phyloP scores from a whole-genome alignment of 2,329 filamentous ascomycete genomes.

The Cladosporium sp. region DNA sequence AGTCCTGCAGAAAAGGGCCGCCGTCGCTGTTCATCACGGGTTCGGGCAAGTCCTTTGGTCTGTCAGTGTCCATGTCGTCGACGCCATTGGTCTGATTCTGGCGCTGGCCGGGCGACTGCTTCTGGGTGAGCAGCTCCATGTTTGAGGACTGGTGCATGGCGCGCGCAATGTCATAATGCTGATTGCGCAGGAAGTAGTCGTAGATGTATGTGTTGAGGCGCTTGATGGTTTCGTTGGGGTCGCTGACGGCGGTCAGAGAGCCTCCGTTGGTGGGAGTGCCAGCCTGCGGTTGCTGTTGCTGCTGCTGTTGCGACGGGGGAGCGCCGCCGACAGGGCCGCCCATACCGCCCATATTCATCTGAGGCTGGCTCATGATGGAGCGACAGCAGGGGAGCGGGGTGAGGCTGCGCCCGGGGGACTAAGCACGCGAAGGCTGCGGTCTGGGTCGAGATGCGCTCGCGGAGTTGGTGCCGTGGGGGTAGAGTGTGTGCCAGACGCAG shows the following conservation, averaged over 20 bases:
- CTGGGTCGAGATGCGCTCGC: slow-evolving; percentile 3
- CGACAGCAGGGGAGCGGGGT: slow-evolving; percentile 5
- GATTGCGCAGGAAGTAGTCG: slow-evolving; percentile 83
- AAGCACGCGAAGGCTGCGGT: background rate
- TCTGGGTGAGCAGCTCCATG: slow-evolving; percentile 47
- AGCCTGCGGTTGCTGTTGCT: slow-evolving; percentile 21
- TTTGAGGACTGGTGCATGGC: slow-evolving; percentile 55
- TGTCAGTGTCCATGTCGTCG: slow-evolving; percentile 68
- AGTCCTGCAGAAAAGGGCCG: slow-evolving; percentile 88
- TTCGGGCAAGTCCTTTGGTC: slow-evolving; percentile 74
- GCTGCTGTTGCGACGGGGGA: slow-evolving; percentile 39
- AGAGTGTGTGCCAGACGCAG: slow-evolving; percentile 11
- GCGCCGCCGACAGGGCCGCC: slow-evolving; percentile 62
- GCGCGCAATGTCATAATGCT: slow-evolving; percentile 79
- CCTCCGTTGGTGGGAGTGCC: slow-evolving; percentile 26
- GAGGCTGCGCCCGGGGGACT: background rate
- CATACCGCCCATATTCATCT: slow-evolving; percentile 66
- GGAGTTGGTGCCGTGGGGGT: background rate
- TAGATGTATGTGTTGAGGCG: slow-evolving; percentile 82
- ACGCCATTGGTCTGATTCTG: slow-evolving; percentile 55
- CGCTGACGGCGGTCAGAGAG: slow-evolving; percentile 16
- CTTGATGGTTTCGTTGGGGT: slow-evolving; percentile 53
- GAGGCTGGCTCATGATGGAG: slow-evolving; percentile 53
- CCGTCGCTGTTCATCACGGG: slow-evolving; percentile 65
- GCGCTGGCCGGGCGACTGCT: slow-evolving; percentile 56